phyloP scores from a whole-genome alignment of 768 basidiomycete species.

The Lactarius pseudohatsudake region DNA sequence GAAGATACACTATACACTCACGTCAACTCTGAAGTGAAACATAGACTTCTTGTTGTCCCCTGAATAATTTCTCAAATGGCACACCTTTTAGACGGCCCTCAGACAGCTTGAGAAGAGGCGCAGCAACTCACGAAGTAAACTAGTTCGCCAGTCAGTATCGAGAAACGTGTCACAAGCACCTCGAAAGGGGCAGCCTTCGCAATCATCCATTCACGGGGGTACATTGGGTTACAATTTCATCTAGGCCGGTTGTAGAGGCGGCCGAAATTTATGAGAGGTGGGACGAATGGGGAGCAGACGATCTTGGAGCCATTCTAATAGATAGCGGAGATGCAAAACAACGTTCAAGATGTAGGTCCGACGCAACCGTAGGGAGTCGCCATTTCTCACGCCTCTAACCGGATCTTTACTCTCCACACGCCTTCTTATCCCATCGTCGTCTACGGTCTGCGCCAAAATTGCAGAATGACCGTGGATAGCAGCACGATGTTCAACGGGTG shows the following conservation, averaged over 20 bases:
- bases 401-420: too few species aligned
- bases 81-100: neutral
- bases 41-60: too few species aligned
- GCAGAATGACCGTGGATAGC: too few species aligned
- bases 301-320: slow-evolving; percentile 5
- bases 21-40: slow-evolving; percentile 10
- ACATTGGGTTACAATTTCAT: neutral
- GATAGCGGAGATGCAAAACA: slow-evolving; percentile 13
- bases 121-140: neutral
- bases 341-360: slow-evolving; percentile 13
- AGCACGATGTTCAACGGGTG: too few species aligned
- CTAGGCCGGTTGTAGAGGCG: neutral
- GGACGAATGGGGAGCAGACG: slow-evolving; percentile 20
- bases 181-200: neutral
- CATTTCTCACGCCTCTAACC: neutral
- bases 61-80: neutral
- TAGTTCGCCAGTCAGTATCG: neutral
- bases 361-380: neutral
- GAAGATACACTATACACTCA: slow-evolving; percentile 7
- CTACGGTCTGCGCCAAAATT: too few species aligned
- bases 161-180: neutral
- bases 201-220: neutral
- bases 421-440: slow-evolving; percentile 15
- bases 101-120: neutral
- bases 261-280: slow-evolving; percentile 3